A percentile compares a stretch with the other conserved stretches of the same genome.
Evolutionary conservation across 2,329 filamentous ascomycete species (phyloP).

Genomic region (Blastomyces parvus): DNA sequence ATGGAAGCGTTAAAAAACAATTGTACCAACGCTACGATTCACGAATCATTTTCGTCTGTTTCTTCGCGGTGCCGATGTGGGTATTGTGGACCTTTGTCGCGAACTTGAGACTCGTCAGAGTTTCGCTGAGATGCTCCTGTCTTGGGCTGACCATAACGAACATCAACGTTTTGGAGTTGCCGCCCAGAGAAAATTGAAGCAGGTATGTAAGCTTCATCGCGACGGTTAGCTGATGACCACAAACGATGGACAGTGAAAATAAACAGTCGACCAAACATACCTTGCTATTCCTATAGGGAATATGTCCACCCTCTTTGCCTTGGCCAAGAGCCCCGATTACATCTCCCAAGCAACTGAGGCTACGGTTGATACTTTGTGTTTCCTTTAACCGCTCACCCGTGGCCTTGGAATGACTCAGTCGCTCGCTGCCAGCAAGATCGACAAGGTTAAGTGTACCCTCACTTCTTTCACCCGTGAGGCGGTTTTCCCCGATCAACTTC

Average conservation of each 20-base stretch:
- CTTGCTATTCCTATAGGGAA: constrained; percentile 95
- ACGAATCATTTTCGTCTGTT: constrained; percentile 28
- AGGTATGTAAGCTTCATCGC: constrained; percentile 69
- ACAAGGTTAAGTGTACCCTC: constrained; percentile 94
- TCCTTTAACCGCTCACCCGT: constrained; percentile 83
- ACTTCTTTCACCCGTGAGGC: constrained; percentile 68
- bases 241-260: not conserved
- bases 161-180: constrained; percentile 97
- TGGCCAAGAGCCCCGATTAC: constrained; percentile 89
- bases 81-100: constrained; percentile 86
- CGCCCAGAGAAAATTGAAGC: constrained; percentile 86
- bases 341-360: constrained; percentile 80
- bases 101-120: constrained; percentile 87
- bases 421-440: constrained; percentile 86
- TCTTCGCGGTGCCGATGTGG: constrained; percentile 75
- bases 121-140: constrained; percentile 84
- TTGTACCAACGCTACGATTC: constrained; percentile 22
- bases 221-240: not conserved
- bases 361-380: constrained; percentile 96
- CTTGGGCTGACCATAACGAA: constrained; percentile 96
- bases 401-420: constrained; percentile 75
- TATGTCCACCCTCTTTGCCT: constrained; percentile 64
- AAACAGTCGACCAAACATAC: constrained; percentile 34
- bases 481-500: constrained; percentile 56
- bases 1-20: not conserved